Base-by-base conservation (phyloP, 495 filamentous ascomycete species). In the Lasiosphaeria miniovina region DNA sequence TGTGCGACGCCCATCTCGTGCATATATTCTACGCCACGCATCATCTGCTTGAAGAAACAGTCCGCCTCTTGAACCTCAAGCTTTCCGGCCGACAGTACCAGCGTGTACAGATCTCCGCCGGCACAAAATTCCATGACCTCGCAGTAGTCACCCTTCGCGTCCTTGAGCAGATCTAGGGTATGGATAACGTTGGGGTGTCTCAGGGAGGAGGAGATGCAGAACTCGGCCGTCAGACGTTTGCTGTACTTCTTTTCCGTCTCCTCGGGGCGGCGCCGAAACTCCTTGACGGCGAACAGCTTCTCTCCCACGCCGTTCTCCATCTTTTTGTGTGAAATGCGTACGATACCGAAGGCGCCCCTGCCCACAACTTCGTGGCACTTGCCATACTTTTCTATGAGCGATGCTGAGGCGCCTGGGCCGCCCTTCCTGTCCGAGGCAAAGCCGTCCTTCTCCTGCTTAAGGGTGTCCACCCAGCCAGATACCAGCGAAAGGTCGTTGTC, bases 101-200 rank as follows among this genome's bases (percentile, higher is more conserved):
- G 81, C 0, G 91, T 96, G 75, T 99, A 99, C 24, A 99, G 82
- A 75, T 99, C 94, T 40, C 94, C 94, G 55, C 94, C 94, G 36
- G 93, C 91, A 69, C 95, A 98, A 73, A 93, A 99, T 74, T 99
- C 94, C 94, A 99, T 99, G 35, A 98, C 94, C 74, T 99, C 94
- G 77, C 94, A 99, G 75, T 94, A 98, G 72, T 97, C 93, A 59
- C 95, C 94, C 74, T 98, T 99, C 55, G 93, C 85, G 70, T 98
- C 94, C 74, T 95, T 89, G 34, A 99, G 77, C 15, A 99, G 84
- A 69, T 99, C 94, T 40, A 99, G 83, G 0, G 94, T 98, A 76
- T 97, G 93, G 66, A 99, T 99, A 65, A 99, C 91, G 71, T 99
- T 99, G 9, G 93, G 94, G 69, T 99, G 94, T 49, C 91, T 90